Evolutionary conservation across 2,329 filamentous ascomycete genomes (phyloP).

Genomic region (Leptographium flavum): DNA sequence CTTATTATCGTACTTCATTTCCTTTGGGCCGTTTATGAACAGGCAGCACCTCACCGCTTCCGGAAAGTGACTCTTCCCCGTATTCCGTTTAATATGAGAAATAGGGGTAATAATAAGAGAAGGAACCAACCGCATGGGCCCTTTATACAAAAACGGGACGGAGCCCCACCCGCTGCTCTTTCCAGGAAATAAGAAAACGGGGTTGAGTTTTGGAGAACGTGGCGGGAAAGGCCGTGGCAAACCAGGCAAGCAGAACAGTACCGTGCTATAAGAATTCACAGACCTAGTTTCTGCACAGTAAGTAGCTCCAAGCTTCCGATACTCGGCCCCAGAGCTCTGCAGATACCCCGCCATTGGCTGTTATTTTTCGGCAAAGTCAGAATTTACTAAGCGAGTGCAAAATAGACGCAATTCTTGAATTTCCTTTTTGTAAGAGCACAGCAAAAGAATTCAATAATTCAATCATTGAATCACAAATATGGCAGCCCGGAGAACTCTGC

Average conservation of each 20-base stretch:
- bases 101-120: constrained; percentile 9
- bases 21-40: too few relatives aligned
- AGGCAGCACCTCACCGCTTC: not conserved
- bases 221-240: not conserved
- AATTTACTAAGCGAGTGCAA: not conserved
- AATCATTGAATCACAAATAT: constrained; percentile 26
- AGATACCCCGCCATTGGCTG: constrained; percentile 9
- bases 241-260: too few relatives aligned
- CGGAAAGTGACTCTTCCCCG: constrained; percentile 1
- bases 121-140: not conserved
- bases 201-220: not conserved
- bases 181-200: not conserved
- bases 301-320: constrained; percentile 4
- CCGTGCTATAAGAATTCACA: too few relatives aligned
- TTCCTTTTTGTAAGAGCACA: not conserved
- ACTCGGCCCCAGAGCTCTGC: constrained; percentile 2
- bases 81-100: constrained; percentile 7
- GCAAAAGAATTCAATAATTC: not conserved
- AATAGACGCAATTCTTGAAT: not conserved
- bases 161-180: not conserved
- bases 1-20: too few relatives aligned
- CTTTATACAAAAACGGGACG: not conserved
- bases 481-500: constrained; percentile 45
- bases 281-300: too few relatives aligned
- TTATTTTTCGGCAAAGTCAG: too few relatives aligned